A percentile compares a stretch with the other conserved stretches of the same genome.
These are phyloP conservation scores for Acanthamoeba culbertsoni DNA, from an alignment of 208 protist species.

Conservation along the genomic window DNA sequence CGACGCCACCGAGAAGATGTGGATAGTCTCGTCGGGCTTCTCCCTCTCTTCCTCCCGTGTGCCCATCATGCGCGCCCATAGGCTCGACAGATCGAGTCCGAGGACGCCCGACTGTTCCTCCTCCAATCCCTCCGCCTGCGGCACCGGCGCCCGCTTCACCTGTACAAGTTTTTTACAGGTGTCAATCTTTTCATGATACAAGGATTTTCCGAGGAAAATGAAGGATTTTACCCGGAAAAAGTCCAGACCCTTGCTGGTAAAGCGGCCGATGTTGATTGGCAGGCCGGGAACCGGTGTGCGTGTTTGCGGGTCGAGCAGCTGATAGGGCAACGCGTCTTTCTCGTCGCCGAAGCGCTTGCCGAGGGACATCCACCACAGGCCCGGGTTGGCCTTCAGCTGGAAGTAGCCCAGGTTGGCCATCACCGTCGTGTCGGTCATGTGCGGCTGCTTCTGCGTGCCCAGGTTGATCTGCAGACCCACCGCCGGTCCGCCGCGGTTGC, in stretches of 20 bases:
- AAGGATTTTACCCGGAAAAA: background rate
- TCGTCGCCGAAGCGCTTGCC: conserved; percentile 4
- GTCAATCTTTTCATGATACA: too few species aligned
- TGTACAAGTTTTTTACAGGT: background rate
- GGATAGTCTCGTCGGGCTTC: conserved; percentile 92
- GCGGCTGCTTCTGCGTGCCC: background rate
- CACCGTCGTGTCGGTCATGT: conserved; percentile 91
- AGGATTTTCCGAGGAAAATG: background rate
- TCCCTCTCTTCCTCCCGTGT: background rate
- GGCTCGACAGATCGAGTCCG: background rate
- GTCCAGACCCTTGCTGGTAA: background rate
- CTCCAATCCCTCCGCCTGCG: background rate
- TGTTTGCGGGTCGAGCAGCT: background rate
- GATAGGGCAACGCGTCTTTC: background rate
- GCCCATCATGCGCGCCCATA: too few species aligned
- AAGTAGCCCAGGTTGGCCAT: conserved; percentile 97
- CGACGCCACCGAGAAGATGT: conserved; percentile 98
- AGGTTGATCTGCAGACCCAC: conserved; percentile 88
- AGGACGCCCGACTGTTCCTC: background rate
- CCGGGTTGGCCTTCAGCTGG: conserved; percentile 93
- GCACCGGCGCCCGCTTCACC: background rate
- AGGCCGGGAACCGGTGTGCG: background rate
- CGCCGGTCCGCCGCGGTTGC: conserved; percentile 59
- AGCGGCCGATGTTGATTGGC: background rate
- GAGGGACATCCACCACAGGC: conserved; percentile 87